A percentile compares a stretch with the other conserved stretches of the same genome.
Evolutionary conservation across 2,329 filamentous ascomycete species (phyloP).

Genomic region (Scytalidium sp.): DNA sequence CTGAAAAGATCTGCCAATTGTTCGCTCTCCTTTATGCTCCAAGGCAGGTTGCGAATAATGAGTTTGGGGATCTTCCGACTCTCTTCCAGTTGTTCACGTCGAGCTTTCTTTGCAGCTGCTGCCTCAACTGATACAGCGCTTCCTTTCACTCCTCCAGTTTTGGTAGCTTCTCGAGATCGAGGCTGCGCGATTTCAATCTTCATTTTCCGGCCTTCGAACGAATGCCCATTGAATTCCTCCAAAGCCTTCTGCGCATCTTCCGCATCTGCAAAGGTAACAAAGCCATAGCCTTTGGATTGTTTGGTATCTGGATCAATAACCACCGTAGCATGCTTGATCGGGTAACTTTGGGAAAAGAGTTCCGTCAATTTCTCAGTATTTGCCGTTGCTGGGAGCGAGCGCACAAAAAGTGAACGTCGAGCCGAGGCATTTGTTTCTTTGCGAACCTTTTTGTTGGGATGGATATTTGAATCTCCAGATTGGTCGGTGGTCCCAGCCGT

Average conservation of each 20-base stretch:
- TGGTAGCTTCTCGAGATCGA: conserved; percentile 65
- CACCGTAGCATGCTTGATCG: conserved; percentile 93
- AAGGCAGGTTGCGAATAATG: conserved; percentile 91
- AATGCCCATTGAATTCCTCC: conserved; percentile 74
- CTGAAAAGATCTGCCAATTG: conserved; percentile 77
- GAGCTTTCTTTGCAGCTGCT: conserved; percentile 46
- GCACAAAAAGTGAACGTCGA: conserved; percentile 79
- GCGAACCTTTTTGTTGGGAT: conserved; percentile 52
- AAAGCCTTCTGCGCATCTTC: conserved; percentile 84
- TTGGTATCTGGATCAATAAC: conserved; percentile 85
- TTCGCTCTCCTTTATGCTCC: conserved; percentile 87
- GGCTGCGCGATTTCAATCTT: conserved; percentile 85
- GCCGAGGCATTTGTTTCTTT: conserved; percentile 48
- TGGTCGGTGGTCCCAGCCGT: conserved; percentile 5
- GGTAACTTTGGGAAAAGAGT: conserved; percentile 91
- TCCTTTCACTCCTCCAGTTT: conserved; percentile 37
- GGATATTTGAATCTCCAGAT: conserved; percentile 6
- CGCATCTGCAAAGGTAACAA: conserved; percentile 92
- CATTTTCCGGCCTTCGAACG: conserved; percentile 77
- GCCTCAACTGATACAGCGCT: conserved; percentile 32
- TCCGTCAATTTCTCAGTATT: conserved; percentile 82
- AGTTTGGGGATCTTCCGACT: conserved; percentile 66
- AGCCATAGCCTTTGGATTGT: conserved; percentile 86
- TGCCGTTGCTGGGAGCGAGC: conserved; percentile 73
- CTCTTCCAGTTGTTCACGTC: conserved; percentile 58